These are phyloP conservation scores for Hanseniaspora occidentalis DNA, from an alignment of 805 yeast genomes.

Conservation along the genomic window DNA sequence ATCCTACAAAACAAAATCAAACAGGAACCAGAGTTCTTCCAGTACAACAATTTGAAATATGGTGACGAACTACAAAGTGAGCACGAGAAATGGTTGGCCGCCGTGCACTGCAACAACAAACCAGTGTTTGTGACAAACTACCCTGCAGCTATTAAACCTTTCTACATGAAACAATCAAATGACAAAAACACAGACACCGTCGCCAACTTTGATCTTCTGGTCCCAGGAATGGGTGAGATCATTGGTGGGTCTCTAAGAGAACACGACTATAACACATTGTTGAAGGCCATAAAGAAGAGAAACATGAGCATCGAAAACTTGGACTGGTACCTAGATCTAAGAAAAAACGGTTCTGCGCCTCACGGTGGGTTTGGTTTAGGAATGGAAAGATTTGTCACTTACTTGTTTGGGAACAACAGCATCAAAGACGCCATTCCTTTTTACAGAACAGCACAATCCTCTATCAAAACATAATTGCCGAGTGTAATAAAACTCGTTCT, in stretches of 20 bases:
- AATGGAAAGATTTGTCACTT: conserved; percentile 71
- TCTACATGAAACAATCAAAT: conserved; percentile 64
- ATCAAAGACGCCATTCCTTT: conserved; percentile 81
- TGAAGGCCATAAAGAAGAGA: conserved; percentile 36
- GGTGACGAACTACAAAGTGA: conserved; percentile 70
- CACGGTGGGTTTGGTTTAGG: conserved; percentile 99
- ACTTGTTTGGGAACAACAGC: conserved; percentile 52
- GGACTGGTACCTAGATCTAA: conserved; percentile 68
- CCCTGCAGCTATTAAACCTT: conserved; percentile 70
- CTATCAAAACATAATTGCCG: conserved; percentile 8
- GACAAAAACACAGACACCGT: conserved; percentile 38
- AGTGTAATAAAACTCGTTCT: background rate
- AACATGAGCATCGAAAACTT: conserved; percentile 45
- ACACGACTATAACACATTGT: conserved; percentile 38
- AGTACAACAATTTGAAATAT: conserved; percentile 30
- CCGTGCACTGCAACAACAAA: conserved; percentile 38
- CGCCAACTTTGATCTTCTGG: conserved; percentile 77
- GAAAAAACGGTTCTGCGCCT: conserved; percentile 73
- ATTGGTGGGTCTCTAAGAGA: conserved; percentile 94
- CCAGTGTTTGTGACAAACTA: conserved; percentile 89
- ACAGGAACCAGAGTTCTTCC: conserved; percentile 23
- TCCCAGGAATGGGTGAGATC: conserved; percentile 88
- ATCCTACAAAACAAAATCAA: conserved; percentile 27
- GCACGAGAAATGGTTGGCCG: conserved; percentile 87
- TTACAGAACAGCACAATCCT: conserved; percentile 57